Evolutionary conservation across 805 yeast species (phyloP).

Genomic region (Sungouiozyma intestinalis): DNA sequence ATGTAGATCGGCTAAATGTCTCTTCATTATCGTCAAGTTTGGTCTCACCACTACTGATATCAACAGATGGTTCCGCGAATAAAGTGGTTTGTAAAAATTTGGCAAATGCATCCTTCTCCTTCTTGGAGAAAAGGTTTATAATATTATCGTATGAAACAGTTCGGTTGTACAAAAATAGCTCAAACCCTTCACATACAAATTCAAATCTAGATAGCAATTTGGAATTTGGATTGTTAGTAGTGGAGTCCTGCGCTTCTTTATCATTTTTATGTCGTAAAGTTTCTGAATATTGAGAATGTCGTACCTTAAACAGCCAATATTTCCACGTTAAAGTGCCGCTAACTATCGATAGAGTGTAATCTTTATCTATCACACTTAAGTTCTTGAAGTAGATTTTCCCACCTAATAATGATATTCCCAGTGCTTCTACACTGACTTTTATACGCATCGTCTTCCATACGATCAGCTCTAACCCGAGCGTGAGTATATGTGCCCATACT

Average conservation of each 20-base stretch:
- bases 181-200: conserved; percentile 64
- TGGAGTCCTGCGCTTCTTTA: neutral
- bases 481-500: conserved; percentile 48
- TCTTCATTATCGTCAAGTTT: conserved; percentile 3
- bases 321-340: conserved; percentile 80
- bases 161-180: conserved; percentile 73
- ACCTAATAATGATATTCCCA: conserved; percentile 69
- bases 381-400: conserved; percentile 77
- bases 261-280: conserved; percentile 11
- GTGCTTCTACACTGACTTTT: conserved; percentile 56
- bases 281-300: conserved; percentile 20
- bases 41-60: conserved; percentile 8
- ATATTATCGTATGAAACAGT: conserved; percentile 65
- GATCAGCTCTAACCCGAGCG: conserved; percentile 39
- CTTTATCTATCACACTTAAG: conserved; percentile 59
- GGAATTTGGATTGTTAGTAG: conserved; percentile 28
- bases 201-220: conserved; percentile 46
- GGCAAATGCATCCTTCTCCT: conserved; percentile 14
- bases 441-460: conserved; percentile 57
- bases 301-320: conserved; percentile 59
- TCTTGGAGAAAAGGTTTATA: conserved; percentile 28
- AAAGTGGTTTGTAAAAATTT: conserved; percentile 1
- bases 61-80: conserved; percentile 3
- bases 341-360: conserved; percentile 59
- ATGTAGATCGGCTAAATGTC: conserved; percentile 1